Evolutionary conservation across 192 early-diverging fungal species (phyloP).

Genomic region (Coemansia sp.): DNA sequence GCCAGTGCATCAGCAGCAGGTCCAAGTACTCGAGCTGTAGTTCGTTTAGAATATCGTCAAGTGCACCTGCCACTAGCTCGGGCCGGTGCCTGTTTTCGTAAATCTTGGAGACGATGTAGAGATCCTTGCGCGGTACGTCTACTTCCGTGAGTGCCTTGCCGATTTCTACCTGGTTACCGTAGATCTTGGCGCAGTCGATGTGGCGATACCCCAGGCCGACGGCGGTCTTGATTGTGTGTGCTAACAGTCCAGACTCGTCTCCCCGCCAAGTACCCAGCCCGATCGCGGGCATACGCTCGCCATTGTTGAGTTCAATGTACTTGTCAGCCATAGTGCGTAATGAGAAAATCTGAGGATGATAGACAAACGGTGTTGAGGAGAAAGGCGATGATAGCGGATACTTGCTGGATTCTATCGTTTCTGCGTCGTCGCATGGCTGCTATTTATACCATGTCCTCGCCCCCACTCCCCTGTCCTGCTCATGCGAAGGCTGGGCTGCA

Average conservation of each 20-base stretch:
- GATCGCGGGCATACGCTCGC: constrained; percentile 62
- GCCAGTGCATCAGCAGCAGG: constrained; percentile 87
- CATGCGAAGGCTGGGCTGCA: background rate
- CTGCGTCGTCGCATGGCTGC: background rate
- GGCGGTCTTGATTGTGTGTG: constrained; percentile 62
- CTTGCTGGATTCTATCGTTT: background rate
- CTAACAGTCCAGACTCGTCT: constrained; percentile 54
- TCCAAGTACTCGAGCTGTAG: constrained; percentile 78
- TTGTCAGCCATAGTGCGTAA: constrained; percentile 17
- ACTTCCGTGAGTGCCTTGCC: constrained; percentile 69
- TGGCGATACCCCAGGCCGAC: constrained; percentile 70
- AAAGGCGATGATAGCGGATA: background rate
- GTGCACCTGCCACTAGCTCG: constrained; percentile 60
- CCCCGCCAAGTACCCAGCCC: constrained; percentile 69
- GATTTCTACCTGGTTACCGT: constrained; percentile 80
- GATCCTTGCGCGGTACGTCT: constrained; percentile 64
- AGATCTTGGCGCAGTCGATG: constrained; percentile 66
- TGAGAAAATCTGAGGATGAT: background rate
- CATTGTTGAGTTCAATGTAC: constrained; percentile 62
- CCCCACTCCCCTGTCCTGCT: background rate
- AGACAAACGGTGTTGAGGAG: background rate
- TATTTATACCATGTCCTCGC: background rate
- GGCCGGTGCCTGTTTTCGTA: constrained; percentile 67
- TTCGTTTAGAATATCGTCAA: constrained; percentile 66
- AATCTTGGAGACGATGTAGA: constrained; percentile 82